Evolutionary conservation across 805 yeast genomes (phyloP).

Genomic region (Wickerhamomyces chaumierensis): DNA sequence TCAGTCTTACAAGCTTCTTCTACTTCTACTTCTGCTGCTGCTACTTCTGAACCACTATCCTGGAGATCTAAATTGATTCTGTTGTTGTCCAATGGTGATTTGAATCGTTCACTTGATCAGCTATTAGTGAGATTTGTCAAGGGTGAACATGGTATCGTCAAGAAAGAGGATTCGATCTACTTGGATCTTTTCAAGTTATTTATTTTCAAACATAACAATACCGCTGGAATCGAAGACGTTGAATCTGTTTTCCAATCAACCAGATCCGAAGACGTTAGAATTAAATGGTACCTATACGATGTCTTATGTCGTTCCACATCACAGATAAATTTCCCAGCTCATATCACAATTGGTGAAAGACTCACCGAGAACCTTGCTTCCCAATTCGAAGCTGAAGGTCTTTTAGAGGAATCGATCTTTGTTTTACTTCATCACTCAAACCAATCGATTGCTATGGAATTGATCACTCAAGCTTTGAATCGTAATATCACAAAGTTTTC

Average conservation of each 20-base stretch:
- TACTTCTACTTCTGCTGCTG: constrained; percentile 23
- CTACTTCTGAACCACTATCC: constrained; percentile 34
- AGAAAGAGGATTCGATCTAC: constrained; percentile 11
- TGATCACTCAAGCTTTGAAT: constrained; percentile 23
- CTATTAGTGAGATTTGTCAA: constrained; percentile 20
- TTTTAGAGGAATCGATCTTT: constrained; percentile 50
- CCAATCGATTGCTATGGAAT: constrained; percentile 31
- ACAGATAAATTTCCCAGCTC: constrained; percentile 10
- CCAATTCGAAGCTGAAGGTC: constrained; percentile 34
- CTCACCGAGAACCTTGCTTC: constrained; percentile 35
- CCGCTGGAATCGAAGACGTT: constrained; percentile 8
- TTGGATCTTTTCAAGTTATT: constrained; percentile 21
- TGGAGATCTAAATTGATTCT: constrained; percentile 60
- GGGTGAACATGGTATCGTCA: constrained; percentile 6
- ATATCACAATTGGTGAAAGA: constrained; percentile 22
- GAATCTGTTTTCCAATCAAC: constrained; percentile 8
- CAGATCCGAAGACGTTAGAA: constrained; percentile 24
- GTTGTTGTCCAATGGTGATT: constrained; percentile 51
- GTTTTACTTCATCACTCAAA: constrained; percentile 46
- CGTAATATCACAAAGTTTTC: constrained; percentile 16
- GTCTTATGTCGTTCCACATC: constrained; percentile 27
- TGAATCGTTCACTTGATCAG: constrained; percentile 23
- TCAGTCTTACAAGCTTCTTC: constrained; percentile 17
- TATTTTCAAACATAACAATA: constrained; percentile 13
- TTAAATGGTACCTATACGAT: constrained; percentile 43